phyloP scores from a whole-genome alignment of 768 basidiomycete genomes.

The Tricholoma hemisulphureum region DNA sequence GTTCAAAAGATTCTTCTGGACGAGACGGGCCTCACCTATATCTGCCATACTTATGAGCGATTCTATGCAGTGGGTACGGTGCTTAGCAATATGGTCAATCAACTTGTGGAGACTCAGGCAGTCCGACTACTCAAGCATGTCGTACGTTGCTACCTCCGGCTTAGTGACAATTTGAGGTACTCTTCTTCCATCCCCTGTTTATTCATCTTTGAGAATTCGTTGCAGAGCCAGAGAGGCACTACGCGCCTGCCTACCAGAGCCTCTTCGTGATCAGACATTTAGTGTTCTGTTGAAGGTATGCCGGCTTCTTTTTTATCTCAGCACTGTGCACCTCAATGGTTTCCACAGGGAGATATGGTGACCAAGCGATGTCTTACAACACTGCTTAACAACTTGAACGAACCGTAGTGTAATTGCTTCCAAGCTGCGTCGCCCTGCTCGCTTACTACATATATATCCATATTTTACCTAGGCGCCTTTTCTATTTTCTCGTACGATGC shows the following conservation, averaged over 20 bases:
- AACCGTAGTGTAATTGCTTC: constrained; percentile 56
- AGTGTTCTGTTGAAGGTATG: constrained; percentile 82
- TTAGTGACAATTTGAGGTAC: constrained; percentile 94
- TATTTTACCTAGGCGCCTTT: constrained; percentile 12
- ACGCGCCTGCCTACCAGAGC: constrained; percentile 93
- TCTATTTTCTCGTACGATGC: constrained; percentile 27
- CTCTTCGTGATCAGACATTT: constrained; percentile 92
- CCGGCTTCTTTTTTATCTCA: not conserved
- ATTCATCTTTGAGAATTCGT: constrained; percentile 8
- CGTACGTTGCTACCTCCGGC: constrained; percentile 91
- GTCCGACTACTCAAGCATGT: constrained; percentile 96
- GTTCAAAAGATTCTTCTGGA: constrained; percentile 98
- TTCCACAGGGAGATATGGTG: constrained; percentile 86
- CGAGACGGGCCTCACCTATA: constrained; percentile 96
- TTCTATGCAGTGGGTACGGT: constrained; percentile 99
- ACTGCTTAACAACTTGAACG: constrained; percentile 83
- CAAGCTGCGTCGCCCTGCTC: too few species aligned
- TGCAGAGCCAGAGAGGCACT: constrained; percentile 91
- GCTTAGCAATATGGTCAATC: constrained; percentile 97
- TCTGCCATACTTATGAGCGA: constrained; percentile 99
- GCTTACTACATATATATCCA: constrained; percentile 7
- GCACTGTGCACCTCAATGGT: constrained; percentile 11
- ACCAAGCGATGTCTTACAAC: constrained; percentile 93
- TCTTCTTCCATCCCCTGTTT: constrained; percentile 22
- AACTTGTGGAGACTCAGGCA: constrained; percentile 96